Evolutionary conservation across 352 stramenopile genomes (phyloP).

Genomic region (Achlya hypogyna): DNA sequence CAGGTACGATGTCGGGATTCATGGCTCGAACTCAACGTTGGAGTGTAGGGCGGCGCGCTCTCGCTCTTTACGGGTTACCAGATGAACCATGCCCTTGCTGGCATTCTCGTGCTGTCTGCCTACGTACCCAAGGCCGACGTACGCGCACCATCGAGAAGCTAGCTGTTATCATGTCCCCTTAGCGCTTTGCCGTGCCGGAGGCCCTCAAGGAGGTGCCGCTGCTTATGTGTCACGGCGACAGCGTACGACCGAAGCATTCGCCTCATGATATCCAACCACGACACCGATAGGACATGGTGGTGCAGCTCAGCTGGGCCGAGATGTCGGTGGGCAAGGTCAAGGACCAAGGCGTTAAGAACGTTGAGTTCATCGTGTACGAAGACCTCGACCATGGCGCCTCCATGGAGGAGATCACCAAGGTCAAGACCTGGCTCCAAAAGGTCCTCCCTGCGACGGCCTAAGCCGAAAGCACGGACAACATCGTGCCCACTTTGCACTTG

Average conservation of each 20-base stretch:
- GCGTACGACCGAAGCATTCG: not conserved
- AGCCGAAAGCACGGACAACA: too few species aligned
- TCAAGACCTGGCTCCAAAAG: constrained; percentile 49
- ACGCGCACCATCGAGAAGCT: constrained; percentile 13
- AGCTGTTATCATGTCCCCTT: not conserved
- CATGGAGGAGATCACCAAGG: constrained; percentile 58
- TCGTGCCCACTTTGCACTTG: too few species aligned
- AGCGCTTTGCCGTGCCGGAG: constrained; percentile 4
- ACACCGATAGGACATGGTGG: constrained; percentile 34
- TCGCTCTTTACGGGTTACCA: constrained; percentile 80
- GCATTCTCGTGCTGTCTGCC: constrained; percentile 59
- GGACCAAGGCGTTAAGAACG: constrained; percentile 34
- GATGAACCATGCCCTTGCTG: constrained; percentile 44
- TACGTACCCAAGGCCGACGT: constrained; percentile 54
- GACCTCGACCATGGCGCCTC: constrained; percentile 55
- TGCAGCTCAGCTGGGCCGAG: constrained; percentile 50
- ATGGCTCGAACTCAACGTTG: too few species aligned
- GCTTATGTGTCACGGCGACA: constrained; percentile 71
- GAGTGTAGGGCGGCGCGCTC: constrained; percentile 72
- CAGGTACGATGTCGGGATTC: constrained; percentile 40
- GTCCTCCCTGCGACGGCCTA: constrained; percentile 27
- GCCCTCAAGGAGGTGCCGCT: constrained; percentile 55
- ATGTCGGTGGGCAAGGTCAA: constrained; percentile 53
- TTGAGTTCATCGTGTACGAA: constrained; percentile 56
- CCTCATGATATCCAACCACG: not conserved